Evolutionary conservation across 2,329 filamentous ascomycete genomes (phyloP).

Genomic region (Sporothrix protearum): DNA sequence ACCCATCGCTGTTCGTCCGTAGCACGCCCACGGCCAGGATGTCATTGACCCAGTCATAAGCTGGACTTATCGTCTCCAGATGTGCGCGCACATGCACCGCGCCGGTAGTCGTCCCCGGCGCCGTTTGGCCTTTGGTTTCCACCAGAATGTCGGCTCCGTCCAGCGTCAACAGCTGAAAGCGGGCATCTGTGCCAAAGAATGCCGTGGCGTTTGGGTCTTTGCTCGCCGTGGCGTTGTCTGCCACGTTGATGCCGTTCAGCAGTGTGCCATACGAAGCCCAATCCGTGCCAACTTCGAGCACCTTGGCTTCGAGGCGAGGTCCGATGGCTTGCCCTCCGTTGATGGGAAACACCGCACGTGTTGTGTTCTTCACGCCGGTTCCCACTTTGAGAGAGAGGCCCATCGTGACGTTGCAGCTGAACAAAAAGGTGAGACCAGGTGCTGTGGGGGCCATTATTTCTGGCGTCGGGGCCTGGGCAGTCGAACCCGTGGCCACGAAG

Average conservation of each 20-base stretch:
- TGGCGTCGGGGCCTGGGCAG: not conserved
- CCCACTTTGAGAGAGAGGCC: conserved; percentile 30
- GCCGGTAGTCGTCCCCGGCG: conserved; percentile 27
- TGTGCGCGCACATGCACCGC: conserved; percentile 30
- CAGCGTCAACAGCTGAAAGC: conserved; percentile 34
- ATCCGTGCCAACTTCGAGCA: conserved; percentile 9
- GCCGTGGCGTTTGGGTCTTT: conserved; percentile 31
- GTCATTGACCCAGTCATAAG: conserved; percentile 37
- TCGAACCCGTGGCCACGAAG: not conserved
- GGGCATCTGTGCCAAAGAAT: conserved; percentile 34
- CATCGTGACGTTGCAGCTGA: conserved; percentile 32
- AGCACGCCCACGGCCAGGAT: conserved; percentile 34
- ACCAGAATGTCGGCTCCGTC: conserved; percentile 36
- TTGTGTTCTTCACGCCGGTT: conserved; percentile 29
- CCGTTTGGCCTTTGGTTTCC: conserved; percentile 33
- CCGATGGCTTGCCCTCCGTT: conserved; percentile 33
- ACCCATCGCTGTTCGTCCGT: conserved; percentile 24
- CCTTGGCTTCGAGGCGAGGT: conserved; percentile 30
- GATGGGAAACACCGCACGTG: conserved; percentile 33
- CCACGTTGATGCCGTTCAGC: not conserved
- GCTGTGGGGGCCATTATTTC: not conserved
- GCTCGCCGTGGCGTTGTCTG: conserved; percentile 24
- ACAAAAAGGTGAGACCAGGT: conserved; percentile 33
- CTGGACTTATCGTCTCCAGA: conserved; percentile 33
- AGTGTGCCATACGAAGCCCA: conserved; percentile 10